Evolutionary conservation across 2,329 filamentous ascomycete genomes (phyloP), one percentile per base, ranked within the genome.

Genomic region (Teratosphaeriaceae sp.): DNA sequence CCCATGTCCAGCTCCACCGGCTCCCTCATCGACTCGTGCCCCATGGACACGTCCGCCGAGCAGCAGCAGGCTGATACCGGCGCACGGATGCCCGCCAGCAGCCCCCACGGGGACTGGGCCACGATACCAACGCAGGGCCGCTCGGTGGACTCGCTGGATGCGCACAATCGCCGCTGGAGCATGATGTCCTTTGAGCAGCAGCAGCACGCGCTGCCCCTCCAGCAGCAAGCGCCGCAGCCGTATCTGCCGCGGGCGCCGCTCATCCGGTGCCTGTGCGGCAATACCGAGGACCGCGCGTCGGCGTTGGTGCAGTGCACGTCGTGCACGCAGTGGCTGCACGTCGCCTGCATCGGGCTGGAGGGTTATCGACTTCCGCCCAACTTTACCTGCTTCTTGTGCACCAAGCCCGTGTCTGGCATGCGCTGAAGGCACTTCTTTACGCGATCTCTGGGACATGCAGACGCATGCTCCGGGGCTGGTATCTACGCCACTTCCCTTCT

Each of bases 231-330:
- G 30, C 18, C 11, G 8, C 31, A 8, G n/a, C 8, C 19, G 5
- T 20, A n/a, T 3, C 5, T 30, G 20, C 30, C 16, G 3, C 6
- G 30, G 30, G 19, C 40, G 12, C 51, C 43, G 9, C 44, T 48
- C 22, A 78, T 76, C 8, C 70, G 78, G 27, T 82, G 79, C 58
- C 60, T 79, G 20, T 82, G 79, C 54, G 72, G 74, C 39, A 69
- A 71, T 13, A 64, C 68, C 40, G 71, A 75, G 30, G 76, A 72
- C 41, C 70, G 72, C 42, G 74, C 72, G 18, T 70, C 72, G 51
- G 58, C 74, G 22, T 77, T 82, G 72, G 71, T 82, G 36, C 77
- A 80, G 64, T 82, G 79, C 62, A 74, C 78, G 58, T 76, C 73
- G 19, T 82, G 78, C 63, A 73, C 67, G n/a, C 78, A 80, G 52